phyloP scores from a whole-genome alignment of 2,329 filamentous ascomycete species.

The Aspergillus novofumigatus region DNA sequence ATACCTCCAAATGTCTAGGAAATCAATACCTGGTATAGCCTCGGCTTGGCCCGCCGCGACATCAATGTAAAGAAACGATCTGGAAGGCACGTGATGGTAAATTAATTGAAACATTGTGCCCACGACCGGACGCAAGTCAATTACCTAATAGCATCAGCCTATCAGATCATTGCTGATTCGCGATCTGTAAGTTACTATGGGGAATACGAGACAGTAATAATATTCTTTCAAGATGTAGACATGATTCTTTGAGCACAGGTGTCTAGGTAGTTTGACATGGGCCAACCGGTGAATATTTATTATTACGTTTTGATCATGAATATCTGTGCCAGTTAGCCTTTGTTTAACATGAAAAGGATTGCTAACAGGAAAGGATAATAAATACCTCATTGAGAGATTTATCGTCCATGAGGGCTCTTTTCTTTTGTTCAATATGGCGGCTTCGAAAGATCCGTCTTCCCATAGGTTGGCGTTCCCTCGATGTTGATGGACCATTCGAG shows the following conservation, averaged over 20 bases:
- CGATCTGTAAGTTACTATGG: background rate
- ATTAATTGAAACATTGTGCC: too few species aligned
- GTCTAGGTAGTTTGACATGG: background rate
- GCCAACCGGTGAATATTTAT: background rate
- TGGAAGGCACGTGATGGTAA: background rate
- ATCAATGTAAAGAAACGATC: background rate
- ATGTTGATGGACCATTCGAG: conserved; percentile 44
- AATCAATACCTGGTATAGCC: background rate
- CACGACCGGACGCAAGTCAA: background rate
- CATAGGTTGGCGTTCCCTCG: conserved; percentile 45
- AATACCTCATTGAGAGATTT: conserved; percentile 80
- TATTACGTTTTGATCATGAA: conserved; percentile 32
- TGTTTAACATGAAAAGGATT: background rate
- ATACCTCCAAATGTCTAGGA: background rate
- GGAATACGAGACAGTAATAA: background rate
- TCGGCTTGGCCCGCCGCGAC: background rate
- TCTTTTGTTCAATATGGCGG: conserved; percentile 84
- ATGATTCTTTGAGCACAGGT: background rate
- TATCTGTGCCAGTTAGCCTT: conserved; percentile 27
- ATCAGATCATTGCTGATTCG: background rate
- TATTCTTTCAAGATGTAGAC: background rate
- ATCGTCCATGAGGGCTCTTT: conserved; percentile 73
- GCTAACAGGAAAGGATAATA: background rate
- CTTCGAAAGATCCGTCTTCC: conserved; percentile 71
- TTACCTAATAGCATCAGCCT: too few species aligned